Evolutionary conservation across 2,329 filamentous ascomycete genomes (phyloP).

Genomic region (Lasiodiplodia hormozganensis): DNA sequence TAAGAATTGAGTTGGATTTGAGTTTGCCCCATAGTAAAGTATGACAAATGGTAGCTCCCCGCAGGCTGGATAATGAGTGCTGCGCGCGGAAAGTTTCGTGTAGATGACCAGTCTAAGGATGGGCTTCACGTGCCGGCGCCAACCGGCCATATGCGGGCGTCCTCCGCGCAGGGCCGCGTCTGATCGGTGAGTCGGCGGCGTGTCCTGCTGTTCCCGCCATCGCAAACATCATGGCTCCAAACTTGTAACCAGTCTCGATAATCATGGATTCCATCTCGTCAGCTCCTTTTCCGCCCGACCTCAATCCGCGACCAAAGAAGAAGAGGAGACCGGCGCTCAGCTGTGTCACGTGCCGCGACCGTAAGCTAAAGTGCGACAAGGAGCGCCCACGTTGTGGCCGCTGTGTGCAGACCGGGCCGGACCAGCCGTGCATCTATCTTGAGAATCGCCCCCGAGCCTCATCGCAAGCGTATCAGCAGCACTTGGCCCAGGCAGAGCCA

Average conservation of each 20-base stretch:
- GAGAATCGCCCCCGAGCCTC: neutral
- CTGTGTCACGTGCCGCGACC: constrained; percentile 21
- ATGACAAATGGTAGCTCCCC: too few species aligned
- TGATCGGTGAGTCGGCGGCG: neutral
- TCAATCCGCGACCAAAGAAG: constrained; percentile 20
- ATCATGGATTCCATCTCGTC: neutral
- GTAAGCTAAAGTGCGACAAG: constrained; percentile 22
- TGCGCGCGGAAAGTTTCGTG: neutral
- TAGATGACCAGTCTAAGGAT: neutral
- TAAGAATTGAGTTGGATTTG: too few species aligned
- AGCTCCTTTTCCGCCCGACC: constrained; percentile 10
- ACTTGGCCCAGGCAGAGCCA: neutral
- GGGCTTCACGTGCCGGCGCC: neutral
- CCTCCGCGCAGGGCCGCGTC: neutral
- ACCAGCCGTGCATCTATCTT: constrained; percentile 13
- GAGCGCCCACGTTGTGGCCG: constrained; percentile 17
- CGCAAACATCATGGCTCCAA: neutral
- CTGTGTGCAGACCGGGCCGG: constrained; percentile 17
- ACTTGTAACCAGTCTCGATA: neutral
- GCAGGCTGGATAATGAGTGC: too few species aligned
- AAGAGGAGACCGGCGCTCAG: constrained; percentile 12
- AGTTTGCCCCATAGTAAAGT: too few species aligned
- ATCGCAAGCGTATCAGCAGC: neutral
- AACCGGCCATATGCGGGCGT: constrained; percentile 8
- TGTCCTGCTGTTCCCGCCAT: neutral